Base-by-base conservation (phyloP, 176 grass and related monocot genomes). In the Oryza coarctata region DNA sequence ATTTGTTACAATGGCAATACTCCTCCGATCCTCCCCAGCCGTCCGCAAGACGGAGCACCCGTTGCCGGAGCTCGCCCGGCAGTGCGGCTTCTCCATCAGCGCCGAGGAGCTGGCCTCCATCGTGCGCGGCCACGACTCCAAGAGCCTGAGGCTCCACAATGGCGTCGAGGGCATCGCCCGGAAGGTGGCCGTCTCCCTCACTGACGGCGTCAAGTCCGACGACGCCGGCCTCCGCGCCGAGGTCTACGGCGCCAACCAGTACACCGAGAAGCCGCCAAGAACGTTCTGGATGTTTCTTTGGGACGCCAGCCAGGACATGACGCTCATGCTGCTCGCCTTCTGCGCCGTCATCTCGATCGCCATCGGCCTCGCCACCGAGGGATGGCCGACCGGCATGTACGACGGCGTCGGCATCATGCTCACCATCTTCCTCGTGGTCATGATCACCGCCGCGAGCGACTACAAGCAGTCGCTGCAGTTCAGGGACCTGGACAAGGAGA, bases 401-500 rank as follows among this genome's bases (percentile, higher is more conserved):
- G 93, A 98, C 85, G 96, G 96, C 49, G 20, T 93, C 17, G 96
- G 96, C 82, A 93, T 98, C 68, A 52, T 95, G 68, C 84, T 95
- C 44, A 95, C 92, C 35, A 95, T 95, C 68, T 83, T 87, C 71
- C 71, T 98, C 38, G 96, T 98, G 1, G 89, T 93, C 27, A 76
- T 73, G 58, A 92, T 98, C 85, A 98, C 96, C 41, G 93, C 93
- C 14, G 89, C 88, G 65, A 98, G 96, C 62, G 96, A 98, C 74
- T 95, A 98, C 81, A 95, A 87, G 65, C 93, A 95, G 71, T 98
- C 96, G n/a, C 90, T 98, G 32, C 96, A 98, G 74, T 93, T 98
- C 61, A 75, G 93, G 64, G 96, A 98, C 83, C 87, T 98, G 13
- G 96, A 98, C 79, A 85, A 82, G 86, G 96, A 98, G 90, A 98